Evolutionary conservation across 2,329 filamentous ascomycete genomes (phyloP).

Genomic region (Alternaria sp.): DNA sequence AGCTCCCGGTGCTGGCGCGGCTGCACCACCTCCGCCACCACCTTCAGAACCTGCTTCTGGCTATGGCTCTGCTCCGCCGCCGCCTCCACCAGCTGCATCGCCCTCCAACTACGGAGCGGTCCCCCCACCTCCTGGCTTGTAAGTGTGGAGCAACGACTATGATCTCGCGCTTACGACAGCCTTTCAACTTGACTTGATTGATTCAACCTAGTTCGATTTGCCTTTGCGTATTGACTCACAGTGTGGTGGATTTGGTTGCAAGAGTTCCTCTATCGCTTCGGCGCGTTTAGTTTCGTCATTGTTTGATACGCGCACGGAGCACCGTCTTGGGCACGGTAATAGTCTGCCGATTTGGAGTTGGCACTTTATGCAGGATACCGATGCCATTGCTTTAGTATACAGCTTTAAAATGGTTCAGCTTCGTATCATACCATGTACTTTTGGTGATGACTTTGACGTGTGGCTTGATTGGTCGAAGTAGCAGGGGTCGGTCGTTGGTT

Average conservation of each 20-base stretch:
- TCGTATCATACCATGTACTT: neutral
- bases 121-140: slow-evolving; percentile 47
- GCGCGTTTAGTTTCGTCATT: slow-evolving; percentile 4
- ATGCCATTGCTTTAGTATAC: slow-evolving; percentile 12
- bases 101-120: slow-evolving; percentile 48
- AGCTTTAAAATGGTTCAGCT: neutral
- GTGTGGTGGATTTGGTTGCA: slow-evolving; percentile 5
- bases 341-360: slow-evolving; percentile 3
- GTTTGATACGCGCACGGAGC: neutral
- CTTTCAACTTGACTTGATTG: slow-evolving; percentile 14
- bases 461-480: slow-evolving; percentile 31
- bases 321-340: slow-evolving; percentile 3
- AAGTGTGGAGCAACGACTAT: slow-evolving; percentile 29
- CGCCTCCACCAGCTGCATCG: slow-evolving; percentile 45
- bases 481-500: slow-evolving; percentile 24
- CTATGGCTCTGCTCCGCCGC: slow-evolving; percentile 43
- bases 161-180: slow-evolving; percentile 24
- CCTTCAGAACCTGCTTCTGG: slow-evolving; percentile 39
- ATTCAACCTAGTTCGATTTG: slow-evolving; percentile 16
- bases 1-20: slow-evolving; percentile 37
- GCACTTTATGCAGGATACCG: slow-evolving; percentile 16
- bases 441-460: slow-evolving; percentile 10
- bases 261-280: slow-evolving; percentile 8
- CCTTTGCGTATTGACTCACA: slow-evolving; percentile 7
- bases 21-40: slow-evolving; percentile 40